phyloP scores from a whole-genome alignment of 2,329 filamentous ascomycete genomes.

The Sporothrix phasma region DNA sequence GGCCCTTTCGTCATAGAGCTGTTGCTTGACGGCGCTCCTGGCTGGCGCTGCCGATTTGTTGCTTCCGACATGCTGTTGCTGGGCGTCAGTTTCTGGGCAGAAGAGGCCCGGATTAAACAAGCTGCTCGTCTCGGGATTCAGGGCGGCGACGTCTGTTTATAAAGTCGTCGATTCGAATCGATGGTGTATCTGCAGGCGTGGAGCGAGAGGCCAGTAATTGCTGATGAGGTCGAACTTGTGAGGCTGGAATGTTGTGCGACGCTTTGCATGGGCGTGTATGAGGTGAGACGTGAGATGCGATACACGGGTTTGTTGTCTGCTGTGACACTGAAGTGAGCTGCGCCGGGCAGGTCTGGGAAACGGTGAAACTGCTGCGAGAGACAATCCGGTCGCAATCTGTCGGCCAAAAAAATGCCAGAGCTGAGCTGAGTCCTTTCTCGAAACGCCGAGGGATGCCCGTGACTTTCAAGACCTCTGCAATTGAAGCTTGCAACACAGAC shows the following conservation, averaged over 20 bases:
- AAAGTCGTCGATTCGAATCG: background rate
- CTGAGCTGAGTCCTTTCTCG: background rate
- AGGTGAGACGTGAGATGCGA: background rate
- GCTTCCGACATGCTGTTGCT: background rate
- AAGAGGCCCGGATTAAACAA: background rate
- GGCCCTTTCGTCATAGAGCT: background rate
- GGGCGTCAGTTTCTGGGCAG: background rate
- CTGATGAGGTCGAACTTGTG: background rate
- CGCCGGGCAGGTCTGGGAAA: slow-evolving; percentile 2
- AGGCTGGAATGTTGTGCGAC: background rate
- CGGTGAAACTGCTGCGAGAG: slow-evolving; percentile 3
- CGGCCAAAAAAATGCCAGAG: background rate
- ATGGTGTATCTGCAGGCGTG: background rate
- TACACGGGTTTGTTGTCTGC: background rate
- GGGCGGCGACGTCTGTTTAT: background rate
- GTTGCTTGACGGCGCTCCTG: background rate
- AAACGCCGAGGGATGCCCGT: background rate
- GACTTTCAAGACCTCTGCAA: background rate
- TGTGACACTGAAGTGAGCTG: background rate
- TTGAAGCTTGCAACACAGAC: background rate
- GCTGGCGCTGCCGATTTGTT: background rate
- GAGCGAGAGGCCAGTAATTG: background rate
- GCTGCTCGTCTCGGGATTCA: background rate
- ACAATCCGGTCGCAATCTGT: too few relatives aligned
- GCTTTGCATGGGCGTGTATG: background rate